Conservation (phyloP, 129 eudicot species). For the Smallanthus sonchifolius region DNA sequence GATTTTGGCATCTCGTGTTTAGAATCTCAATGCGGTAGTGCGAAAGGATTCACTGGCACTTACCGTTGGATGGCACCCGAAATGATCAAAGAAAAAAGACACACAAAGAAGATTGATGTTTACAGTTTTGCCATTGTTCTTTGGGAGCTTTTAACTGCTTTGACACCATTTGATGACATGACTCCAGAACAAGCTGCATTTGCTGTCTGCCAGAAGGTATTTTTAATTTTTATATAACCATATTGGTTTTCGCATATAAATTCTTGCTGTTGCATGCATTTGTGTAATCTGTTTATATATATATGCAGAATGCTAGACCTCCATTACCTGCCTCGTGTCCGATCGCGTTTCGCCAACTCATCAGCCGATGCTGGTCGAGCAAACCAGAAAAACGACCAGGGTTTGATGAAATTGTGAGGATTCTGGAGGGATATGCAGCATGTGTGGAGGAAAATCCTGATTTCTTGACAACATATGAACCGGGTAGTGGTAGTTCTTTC, state of each 20-base stretch:
- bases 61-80: conserved; percentile 99
- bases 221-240: neutral
- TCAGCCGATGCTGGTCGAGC: conserved; percentile 78
- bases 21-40: conserved; percentile 88
- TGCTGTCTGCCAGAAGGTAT: conserved; percentile 97
- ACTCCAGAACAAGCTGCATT: conserved; percentile 99
- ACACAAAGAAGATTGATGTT: conserved; percentile 95
- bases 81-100: conserved; percentile 87
- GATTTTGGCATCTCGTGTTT: conserved; percentile 97
- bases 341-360: conserved; percentile 52
- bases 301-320: conserved; percentile 79
- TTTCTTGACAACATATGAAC: conserved; percentile 51
- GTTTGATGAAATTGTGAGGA: conserved; percentile 64
- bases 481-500: conserved; percentile 23
- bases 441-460: conserved; percentile 64
- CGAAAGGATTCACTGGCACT: conserved; percentile 95
- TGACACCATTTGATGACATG: conserved; percentile 88
- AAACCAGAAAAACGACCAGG: conserved; percentile 74
- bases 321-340: conserved; percentile 80
- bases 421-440: conserved; percentile 55
- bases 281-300: neutral
- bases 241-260: neutral
- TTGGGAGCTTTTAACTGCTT: conserved; percentile 95
- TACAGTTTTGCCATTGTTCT: conserved; percentile 91
- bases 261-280: neutral